phyloP scores from a whole-genome alignment of 2,329 filamentous ascomycete species.

The Fonsecaea nubica region DNA sequence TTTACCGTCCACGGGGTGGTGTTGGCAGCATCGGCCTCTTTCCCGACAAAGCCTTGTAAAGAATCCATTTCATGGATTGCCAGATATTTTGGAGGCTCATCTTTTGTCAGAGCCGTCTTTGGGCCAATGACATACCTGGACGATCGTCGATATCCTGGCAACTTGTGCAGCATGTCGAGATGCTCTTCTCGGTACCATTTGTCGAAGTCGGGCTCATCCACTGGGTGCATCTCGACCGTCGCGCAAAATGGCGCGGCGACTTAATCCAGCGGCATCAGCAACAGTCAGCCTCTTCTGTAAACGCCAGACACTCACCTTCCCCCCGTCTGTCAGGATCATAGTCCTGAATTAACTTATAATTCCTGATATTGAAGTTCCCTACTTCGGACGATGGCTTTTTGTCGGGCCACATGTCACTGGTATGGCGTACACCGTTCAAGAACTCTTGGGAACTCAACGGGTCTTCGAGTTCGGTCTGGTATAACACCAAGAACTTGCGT shows the following conservation, averaged over 20 bases:
- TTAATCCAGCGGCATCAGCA: slow-evolving; percentile 37
- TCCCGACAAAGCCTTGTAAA: slow-evolving; percentile 63
- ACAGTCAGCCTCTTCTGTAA: not conserved
- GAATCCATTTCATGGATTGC: slow-evolving; percentile 75
- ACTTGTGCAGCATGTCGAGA: slow-evolving; percentile 70
- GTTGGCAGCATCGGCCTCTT: slow-evolving; percentile 30
- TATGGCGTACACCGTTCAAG: slow-evolving; percentile 53
- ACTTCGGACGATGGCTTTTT: slow-evolving; percentile 67
- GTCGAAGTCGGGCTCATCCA: slow-evolving; percentile 62
- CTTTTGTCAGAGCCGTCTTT: slow-evolving; percentile 48
- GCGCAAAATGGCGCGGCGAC: slow-evolving; percentile 68
- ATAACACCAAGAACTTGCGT: slow-evolving; percentile 78
- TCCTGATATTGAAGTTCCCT: slow-evolving; percentile 71
- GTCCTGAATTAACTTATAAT: slow-evolving; percentile 69
- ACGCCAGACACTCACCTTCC: slow-evolving; percentile 42
- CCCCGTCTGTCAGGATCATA: slow-evolving; percentile 63
- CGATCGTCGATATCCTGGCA: slow-evolving; percentile 81
- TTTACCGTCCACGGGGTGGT: slow-evolving; percentile 31
- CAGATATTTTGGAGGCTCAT: slow-evolving; percentile 60
- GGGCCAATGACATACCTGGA: slow-evolving; percentile 69
- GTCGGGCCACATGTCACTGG: slow-evolving; percentile 61
- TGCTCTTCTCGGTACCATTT: slow-evolving; percentile 81
- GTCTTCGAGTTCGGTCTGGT: slow-evolving; percentile 77
- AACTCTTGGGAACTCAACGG: slow-evolving; percentile 72
- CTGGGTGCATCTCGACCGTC: slow-evolving; percentile 64